Evolutionary conservation across 805 yeast genomes (phyloP).

Genomic region (Brettanomyces bruxellensis): DNA sequence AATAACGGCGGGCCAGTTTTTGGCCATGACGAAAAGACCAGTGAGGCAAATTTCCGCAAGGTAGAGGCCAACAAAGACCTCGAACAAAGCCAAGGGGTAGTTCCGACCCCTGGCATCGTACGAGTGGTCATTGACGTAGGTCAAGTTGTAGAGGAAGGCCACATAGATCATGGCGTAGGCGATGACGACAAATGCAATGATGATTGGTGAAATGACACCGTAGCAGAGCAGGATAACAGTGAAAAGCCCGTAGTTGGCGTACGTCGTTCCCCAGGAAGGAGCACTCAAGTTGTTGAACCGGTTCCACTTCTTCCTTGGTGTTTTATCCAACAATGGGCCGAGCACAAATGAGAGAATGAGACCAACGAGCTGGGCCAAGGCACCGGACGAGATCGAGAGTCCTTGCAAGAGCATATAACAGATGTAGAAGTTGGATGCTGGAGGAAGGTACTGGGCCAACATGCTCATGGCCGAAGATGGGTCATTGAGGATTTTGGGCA

Average conservation of each 20-base stretch:
- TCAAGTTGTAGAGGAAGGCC: conserved; percentile 54
- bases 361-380: conserved; percentile 65
- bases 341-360: conserved; percentile 64
- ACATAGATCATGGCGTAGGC: conserved; percentile 48
- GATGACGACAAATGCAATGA: conserved; percentile 56
- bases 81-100: conserved; percentile 65
- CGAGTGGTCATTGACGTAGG: conserved; percentile 53
- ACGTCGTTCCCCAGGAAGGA: conserved; percentile 75
- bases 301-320: conserved; percentile 90
- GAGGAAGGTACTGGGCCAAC: conserved; percentile 72
- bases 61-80: conserved; percentile 63
- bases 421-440: conserved; percentile 85
- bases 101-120: conserved; percentile 63
- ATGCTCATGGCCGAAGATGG: conserved; percentile 69
- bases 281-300: conserved; percentile 55
- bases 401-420: conserved; percentile 78
- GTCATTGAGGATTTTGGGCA: conserved; percentile 53
- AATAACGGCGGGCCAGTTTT: conserved; percentile 72
- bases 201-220: conserved; percentile 69
- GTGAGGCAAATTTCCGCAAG: conserved; percentile 60
- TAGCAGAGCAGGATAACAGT: conserved; percentile 67
- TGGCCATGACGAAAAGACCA: conserved; percentile 67
- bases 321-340: conserved; percentile 64
- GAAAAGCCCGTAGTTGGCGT: conserved; percentile 70
- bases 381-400: conserved; percentile 65